Evolutionary conservation across 257 asterid species (phyloP).

Genomic region (Perilla frutescens): DNA sequence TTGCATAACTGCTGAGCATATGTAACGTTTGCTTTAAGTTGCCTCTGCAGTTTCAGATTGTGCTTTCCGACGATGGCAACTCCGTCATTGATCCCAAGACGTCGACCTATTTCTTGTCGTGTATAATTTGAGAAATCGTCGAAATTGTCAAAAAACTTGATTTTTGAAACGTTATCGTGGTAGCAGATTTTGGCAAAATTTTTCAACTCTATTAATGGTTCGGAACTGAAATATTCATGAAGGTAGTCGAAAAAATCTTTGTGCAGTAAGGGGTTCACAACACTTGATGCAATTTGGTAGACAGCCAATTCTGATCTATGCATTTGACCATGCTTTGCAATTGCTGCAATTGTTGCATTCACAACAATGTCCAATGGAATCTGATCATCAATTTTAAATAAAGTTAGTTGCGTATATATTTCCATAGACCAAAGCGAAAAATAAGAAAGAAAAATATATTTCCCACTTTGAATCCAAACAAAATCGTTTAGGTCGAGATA

Average conservation of each 20-base stretch:
- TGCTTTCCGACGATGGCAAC: neutral
- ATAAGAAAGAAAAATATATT: neutral
- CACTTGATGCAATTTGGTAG: slow-evolving; percentile 25
- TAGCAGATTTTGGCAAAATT: neutral
- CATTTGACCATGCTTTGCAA: slow-evolving; percentile 33
- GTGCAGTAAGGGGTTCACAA: neutral
- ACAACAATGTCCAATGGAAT: slow-evolving; percentile 40
- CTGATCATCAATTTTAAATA: slow-evolving; percentile 19
- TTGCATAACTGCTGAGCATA: slow-evolving; percentile 23
- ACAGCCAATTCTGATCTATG: slow-evolving; percentile 1
- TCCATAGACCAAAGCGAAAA: neutral
- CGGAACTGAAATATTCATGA: slow-evolving; percentile 9
- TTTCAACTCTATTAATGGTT: neutral
- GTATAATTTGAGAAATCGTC: slow-evolving; percentile 27
- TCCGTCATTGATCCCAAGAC: neutral
- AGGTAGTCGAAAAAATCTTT: neutral
- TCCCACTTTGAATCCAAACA: no score
- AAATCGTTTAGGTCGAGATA: no score
- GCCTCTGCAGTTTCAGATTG: neutral
- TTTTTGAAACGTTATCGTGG: neutral
- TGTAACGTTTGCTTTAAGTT: slow-evolving; percentile 2
- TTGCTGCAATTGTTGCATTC: slow-evolving; percentile 41
- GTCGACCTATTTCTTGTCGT: neutral
- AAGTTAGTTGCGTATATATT: no score
- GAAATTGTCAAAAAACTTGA: neutral